Base-by-base conservation (phyloP, 352 stramenopile genomes). In the Globisporangium barbulae region DNA sequence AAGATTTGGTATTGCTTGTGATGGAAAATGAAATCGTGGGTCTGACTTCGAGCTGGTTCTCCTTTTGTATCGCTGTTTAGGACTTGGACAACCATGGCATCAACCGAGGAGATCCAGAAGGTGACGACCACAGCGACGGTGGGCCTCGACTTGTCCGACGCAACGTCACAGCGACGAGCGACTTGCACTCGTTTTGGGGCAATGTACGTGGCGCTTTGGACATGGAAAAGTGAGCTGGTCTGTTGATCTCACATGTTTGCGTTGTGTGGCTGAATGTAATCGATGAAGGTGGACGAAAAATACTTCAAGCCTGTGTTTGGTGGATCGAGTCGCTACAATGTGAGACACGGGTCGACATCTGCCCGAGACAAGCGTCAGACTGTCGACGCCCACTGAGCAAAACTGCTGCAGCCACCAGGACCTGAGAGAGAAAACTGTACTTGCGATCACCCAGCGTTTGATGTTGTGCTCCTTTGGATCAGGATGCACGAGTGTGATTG, bases 251-350 rank as follows among this genome's bases (percentile, higher is more conserved):
- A 53, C 28, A 53, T 25, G 13, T 17, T 21, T 31, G 5, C 25
- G 25, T 28, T 28, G 25, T 28, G 25, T 15, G 35, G 35, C 15
- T 41, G 9, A 5, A 17, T 15, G 35, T 41, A 17, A 15, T 41
- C 3, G 19, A 35, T 66, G 22, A 21, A 88, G 81, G 56, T 91
- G 42, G 82, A 91, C 33, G 78, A 89, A 37, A 75, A 69, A 42
- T 91, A 89, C 53, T 69, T 91, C 52, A 88, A 91, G 63, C 82
- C 82, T 4, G 44, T 88, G 9, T 89, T 91, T 64, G 80, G 82
- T 1, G 82, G 80, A 17, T 81, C 76, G 3, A 63, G 61, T 30
- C 68, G 68, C 25, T 70, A 78, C 69, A 64, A 71, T 15, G 17
- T 0, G 13, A 21, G 31, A 6, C 50, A 65, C 19, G 60, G 12